These are phyloP conservation scores for Punctularia strigosozonata DNA, from an alignment of 768 basidiomycete species.

Conservation along the genomic window DNA sequence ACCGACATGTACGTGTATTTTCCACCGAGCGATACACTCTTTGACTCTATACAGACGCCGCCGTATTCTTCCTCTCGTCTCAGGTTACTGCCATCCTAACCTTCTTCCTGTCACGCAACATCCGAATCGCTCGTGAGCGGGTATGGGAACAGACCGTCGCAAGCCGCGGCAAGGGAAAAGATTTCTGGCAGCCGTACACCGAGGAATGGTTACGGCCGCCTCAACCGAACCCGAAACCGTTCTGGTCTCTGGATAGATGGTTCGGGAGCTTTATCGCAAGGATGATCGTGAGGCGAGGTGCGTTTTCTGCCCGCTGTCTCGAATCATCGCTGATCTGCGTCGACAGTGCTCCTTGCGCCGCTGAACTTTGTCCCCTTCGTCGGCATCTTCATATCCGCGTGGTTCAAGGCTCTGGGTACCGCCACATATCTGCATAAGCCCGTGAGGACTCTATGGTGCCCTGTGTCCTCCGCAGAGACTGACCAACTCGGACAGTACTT, in stretches of 20 bases:
- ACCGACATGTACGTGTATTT: constrained; percentile 45
- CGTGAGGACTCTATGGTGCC: constrained; percentile 24
- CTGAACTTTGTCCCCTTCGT: constrained; percentile 51
- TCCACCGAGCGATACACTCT: constrained; percentile 2
- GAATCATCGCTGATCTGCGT: too few species aligned
- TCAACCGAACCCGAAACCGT: too few species aligned
- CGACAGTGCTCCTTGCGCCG: constrained; percentile 45
- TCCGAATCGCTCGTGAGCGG: constrained; percentile 64
- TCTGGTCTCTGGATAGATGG: constrained; percentile 23
- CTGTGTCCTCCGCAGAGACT: background rate
- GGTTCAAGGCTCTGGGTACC: constrained; percentile 56
- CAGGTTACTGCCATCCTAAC: constrained; percentile 67
- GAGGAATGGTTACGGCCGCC: constrained; percentile 68
- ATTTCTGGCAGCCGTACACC: constrained; percentile 78
- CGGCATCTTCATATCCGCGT: constrained; percentile 49
- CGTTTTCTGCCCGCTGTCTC: too few species aligned
- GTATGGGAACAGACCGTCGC: constrained; percentile 76
- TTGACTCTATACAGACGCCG: constrained; percentile 42
- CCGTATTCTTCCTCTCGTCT: constrained; percentile 57
- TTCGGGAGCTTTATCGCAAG: constrained; percentile 31
- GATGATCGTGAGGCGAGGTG: constrained; percentile 36
- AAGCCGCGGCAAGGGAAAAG: constrained; percentile 69
- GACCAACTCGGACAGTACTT: constrained; percentile 49
- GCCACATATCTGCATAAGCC: constrained; percentile 57
- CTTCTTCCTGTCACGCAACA: constrained; percentile 79